Evolutionary conservation across 441 rosid genomes (phyloP).

Genomic region (Euphorbia corollata): DNA sequence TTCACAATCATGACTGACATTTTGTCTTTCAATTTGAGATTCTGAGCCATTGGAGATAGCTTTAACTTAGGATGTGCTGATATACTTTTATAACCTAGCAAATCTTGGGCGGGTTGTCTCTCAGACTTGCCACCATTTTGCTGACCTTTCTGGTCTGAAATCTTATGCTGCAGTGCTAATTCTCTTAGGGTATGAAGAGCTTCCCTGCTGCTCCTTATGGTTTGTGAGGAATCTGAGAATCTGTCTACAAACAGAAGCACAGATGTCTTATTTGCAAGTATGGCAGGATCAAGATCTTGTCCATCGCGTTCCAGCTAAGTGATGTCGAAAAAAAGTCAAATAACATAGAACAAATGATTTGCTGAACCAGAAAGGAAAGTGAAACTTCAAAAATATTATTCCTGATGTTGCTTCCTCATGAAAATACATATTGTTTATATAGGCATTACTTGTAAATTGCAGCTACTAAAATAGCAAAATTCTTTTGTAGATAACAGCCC

Average conservation of each 20-base stretch:
- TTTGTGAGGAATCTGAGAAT: conserved; percentile 48
- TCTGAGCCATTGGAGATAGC: conserved; percentile 36
- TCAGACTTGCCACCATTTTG: conserved; percentile 29
- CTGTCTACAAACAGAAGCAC: conserved; percentile 82
- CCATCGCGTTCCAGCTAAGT: conserved; percentile 58
- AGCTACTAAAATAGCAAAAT: background rate
- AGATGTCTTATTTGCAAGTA: conserved; percentile 69
- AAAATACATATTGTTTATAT: background rate
- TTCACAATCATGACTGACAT: conserved; percentile 63
- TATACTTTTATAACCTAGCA: conserved; percentile 26
- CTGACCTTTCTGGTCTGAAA: conserved; percentile 27
- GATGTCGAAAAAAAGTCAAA: conserved; percentile 19
- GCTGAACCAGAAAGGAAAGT: background rate
- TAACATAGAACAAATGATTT: background rate
- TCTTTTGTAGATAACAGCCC: background rate
- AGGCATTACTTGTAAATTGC: background rate
- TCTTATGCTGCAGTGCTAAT: conserved; percentile 44
- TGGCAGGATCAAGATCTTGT: conserved; percentile 40
- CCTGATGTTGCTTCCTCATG: background rate
- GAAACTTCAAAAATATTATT: background rate
- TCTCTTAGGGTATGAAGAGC: conserved; percentile 61
- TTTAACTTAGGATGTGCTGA: conserved; percentile 43
- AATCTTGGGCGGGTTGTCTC: conserved; percentile 30
- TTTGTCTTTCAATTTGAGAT: conserved; percentile 48
- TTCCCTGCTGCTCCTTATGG: conserved; percentile 51